Conservation (phyloP, 2,329 filamentous ascomycete species). For the Colletotrichum theobromicola region DNA sequence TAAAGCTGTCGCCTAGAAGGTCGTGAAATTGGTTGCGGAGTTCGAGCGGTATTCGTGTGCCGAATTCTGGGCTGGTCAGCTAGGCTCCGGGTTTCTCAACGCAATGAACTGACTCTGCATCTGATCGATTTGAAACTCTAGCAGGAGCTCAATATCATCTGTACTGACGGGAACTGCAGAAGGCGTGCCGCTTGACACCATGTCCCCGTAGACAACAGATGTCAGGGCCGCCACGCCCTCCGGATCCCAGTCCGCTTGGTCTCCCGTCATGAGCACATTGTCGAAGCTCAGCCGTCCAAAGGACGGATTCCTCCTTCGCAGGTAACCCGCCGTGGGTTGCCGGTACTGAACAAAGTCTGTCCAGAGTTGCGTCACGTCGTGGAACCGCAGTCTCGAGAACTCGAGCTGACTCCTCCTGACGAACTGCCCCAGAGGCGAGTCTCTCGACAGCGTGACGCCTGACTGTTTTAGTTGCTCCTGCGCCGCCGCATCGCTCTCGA, state of each 20-base stretch:
- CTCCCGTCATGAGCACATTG: conserved; percentile 54
- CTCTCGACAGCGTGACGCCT: conserved; percentile 69
- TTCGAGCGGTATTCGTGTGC: conserved; percentile 76
- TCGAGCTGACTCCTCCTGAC: conserved; percentile 79
- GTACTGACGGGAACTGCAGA: conserved; percentile 65
- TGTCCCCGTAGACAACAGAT: conserved; percentile 56
- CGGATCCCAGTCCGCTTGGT: conserved; percentile 53
- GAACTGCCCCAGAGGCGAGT: conserved; percentile 83
- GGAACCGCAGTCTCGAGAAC: conserved; percentile 80
- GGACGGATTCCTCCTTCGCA: conserved; percentile 67
- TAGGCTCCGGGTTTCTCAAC: background rate
- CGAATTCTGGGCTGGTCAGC: conserved; percentile 60
- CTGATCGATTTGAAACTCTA: conserved; percentile 88
- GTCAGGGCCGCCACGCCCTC: conserved; percentile 50
- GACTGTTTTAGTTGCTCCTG: conserved; percentile 34
- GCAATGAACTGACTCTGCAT: conserved; percentile 70
- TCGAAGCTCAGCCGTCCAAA: conserved; percentile 65
- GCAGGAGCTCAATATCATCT: conserved; percentile 78
- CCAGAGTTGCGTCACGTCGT: conserved; percentile 82
- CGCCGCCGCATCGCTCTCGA: conserved; percentile 46
- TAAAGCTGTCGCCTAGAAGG: conserved; percentile 69
- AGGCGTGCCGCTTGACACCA: conserved; percentile 48
- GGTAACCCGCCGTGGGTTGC: conserved; percentile 71
- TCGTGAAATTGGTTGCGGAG: conserved; percentile 74
- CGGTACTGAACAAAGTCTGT: conserved; percentile 81